A percentile compares a stretch with the other conserved stretches of the same genome.
phyloP scores from a whole-genome alignment of 768 basidiomycete genomes.

The Boletus patriciae region DNA sequence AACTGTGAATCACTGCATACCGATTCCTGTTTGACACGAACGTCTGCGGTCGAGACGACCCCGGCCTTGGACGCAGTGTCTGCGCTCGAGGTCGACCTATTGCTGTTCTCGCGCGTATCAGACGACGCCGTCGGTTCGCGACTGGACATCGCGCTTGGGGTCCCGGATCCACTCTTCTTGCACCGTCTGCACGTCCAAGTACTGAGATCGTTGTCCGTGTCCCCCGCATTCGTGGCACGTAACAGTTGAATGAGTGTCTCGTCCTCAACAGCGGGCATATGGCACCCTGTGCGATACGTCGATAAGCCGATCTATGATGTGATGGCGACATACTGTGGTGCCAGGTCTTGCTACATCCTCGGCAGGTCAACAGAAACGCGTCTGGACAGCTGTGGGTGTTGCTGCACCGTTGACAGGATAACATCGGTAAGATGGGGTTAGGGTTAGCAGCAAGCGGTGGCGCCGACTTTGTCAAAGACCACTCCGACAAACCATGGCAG shows the following conservation, averaged over 20 bases:
- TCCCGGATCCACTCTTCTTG: constrained; percentile 19
- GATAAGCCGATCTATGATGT: neutral
- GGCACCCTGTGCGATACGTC: constrained; percentile 27
- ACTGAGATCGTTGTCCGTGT: constrained; percentile 22
- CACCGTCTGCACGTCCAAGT: constrained; percentile 35
- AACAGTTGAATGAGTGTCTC: constrained; percentile 26
- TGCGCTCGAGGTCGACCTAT: neutral
- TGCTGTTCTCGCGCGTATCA: neutral
- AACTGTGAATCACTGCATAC: constrained; percentile 6
- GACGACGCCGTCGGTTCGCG: constrained; percentile 10
- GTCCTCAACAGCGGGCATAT: constrained; percentile 31
- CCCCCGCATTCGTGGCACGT: constrained; percentile 25
- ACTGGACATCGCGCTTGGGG: constrained; percentile 2
- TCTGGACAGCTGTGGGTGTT: constrained; percentile 23
- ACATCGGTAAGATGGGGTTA: constrained; percentile 20
- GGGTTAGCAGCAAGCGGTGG: constrained; percentile 15
- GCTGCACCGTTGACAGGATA: constrained; percentile 27
- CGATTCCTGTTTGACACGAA: constrained; percentile 4
- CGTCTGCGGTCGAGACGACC: neutral
- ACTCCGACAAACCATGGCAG: constrained; percentile 45
- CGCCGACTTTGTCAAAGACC: neutral
- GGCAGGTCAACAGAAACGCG: constrained; percentile 37
- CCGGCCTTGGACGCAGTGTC: neutral
- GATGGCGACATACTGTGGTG: constrained; percentile 29
- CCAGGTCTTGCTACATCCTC: constrained; percentile 35